A percentile compares a stretch with the other conserved stretches of the same genome.
These are phyloP conservation scores for Starmerella vitae DNA, from an alignment of 805 yeast species.

Conservation along the genomic window DNA sequence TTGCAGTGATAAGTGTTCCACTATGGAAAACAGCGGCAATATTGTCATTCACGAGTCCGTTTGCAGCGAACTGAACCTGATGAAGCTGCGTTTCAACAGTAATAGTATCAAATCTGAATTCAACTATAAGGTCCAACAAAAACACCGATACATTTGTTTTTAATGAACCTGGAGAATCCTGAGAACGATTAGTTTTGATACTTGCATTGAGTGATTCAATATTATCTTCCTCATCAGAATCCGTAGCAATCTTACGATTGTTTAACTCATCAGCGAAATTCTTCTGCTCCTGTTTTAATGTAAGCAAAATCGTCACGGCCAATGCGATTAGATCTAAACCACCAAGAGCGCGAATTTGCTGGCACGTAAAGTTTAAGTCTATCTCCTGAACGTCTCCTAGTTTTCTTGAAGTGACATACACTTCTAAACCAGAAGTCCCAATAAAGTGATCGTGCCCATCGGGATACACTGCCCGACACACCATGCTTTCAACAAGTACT, in stretches of 20 bases:
- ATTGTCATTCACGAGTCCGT: slow-evolving; percentile 11
- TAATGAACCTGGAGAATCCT: slow-evolving; percentile 2
- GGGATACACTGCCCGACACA: slow-evolving; percentile 11
- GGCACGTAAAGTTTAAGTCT: slow-evolving; percentile 16
- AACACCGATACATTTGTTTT: slow-evolving; percentile 14
- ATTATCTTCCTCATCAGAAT: not conserved
- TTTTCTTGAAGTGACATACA: slow-evolving; percentile 9
- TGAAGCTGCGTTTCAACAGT: slow-evolving; percentile 20
- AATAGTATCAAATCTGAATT: slow-evolving; percentile 12
- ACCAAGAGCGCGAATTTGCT: slow-evolving; percentile 17
- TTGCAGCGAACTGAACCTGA: slow-evolving; percentile 17
- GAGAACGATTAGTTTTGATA: not conserved
- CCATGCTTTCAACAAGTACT: slow-evolving; percentile 11
- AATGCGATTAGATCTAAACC: slow-evolving; percentile 19
- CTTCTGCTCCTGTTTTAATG: slow-evolving; percentile 1
- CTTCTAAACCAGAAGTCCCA: slow-evolving; percentile 7
- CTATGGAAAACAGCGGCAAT: slow-evolving; percentile 14
- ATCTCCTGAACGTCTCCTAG: slow-evolving; percentile 14
- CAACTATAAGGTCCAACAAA: slow-evolving; percentile 15
- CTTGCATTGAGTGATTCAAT: not conserved
- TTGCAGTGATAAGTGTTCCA: slow-evolving; percentile 13
- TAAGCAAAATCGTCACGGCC: slow-evolving; percentile 5
- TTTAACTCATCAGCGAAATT: not conserved
- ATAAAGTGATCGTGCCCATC: slow-evolving; percentile 14
- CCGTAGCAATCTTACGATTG: not conserved